A percentile compares a stretch with the other conserved stretches of the same genome.
Conservation (phyloP, 192 early-diverging fungal genomes). For the Coemansia sp. region DNA sequence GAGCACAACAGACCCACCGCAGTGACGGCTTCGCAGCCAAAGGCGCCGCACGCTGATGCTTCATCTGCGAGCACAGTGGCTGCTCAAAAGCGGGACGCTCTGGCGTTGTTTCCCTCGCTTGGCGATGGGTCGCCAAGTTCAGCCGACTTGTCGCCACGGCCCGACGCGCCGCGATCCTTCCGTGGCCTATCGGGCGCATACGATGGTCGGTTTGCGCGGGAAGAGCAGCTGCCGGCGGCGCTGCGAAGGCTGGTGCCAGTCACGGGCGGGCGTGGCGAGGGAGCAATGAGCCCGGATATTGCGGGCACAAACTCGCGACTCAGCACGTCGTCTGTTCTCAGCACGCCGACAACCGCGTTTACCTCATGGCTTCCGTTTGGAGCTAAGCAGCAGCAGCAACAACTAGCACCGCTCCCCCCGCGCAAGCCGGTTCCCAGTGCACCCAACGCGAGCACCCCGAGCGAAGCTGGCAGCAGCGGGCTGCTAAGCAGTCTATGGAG, state of each 20-base stretch:
- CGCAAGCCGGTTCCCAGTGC: slow-evolving; percentile 5
- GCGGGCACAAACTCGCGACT: slow-evolving; percentile 10
- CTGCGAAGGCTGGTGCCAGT: neutral
- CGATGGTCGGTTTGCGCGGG: neutral
- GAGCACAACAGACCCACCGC: too few species aligned
- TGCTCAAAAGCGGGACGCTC: slow-evolving; percentile 3
- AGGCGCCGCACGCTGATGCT: too few species aligned
- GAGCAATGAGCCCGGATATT: neutral
- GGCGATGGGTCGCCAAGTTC: slow-evolving; percentile 3
- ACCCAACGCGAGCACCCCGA: slow-evolving; percentile 12
- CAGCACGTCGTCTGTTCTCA: slow-evolving; percentile 35
- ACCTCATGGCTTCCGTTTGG: slow-evolving; percentile 43
- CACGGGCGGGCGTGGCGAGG: neutral
- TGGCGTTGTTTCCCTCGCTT: slow-evolving; percentile 28
- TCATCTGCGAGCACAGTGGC: slow-evolving; percentile 2
- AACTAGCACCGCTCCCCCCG: neutral
- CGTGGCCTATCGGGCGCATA: slow-evolving; percentile 9
- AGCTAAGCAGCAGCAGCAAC: slow-evolving; percentile 9
- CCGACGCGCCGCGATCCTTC: slow-evolving; percentile 1
- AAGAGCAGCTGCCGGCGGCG: neutral
- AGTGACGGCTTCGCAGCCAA: too few species aligned
- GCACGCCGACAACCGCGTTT: slow-evolving; percentile 29
- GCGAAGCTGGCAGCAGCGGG: slow-evolving; percentile 41
- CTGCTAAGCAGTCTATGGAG: slow-evolving; percentile 43
- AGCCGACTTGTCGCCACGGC: neutral